Evolutionary conservation across 2,329 filamentous ascomycete genomes (phyloP).

Genomic region (Colletotrichum gigasporum): DNA sequence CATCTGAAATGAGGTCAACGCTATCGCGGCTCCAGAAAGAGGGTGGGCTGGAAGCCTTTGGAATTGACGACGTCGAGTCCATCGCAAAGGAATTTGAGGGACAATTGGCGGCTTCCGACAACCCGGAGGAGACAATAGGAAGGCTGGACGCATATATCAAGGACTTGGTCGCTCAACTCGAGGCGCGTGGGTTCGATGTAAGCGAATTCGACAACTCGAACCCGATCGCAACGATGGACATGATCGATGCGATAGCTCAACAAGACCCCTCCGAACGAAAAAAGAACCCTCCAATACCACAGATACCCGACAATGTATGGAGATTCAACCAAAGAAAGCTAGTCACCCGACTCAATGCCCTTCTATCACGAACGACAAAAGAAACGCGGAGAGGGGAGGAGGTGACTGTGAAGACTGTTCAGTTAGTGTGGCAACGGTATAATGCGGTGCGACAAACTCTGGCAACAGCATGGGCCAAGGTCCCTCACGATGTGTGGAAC

Average conservation of each 20-base stretch:
- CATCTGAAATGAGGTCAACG: conserved; percentile 37
- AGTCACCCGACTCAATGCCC: conserved; percentile 46
- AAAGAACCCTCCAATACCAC: conserved; percentile 36
- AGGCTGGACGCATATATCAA: conserved; percentile 47
- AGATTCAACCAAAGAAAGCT: conserved; percentile 49
- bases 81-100: conserved; percentile 42
- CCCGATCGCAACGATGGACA: conserved; percentile 22
- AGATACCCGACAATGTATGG: conserved; percentile 48
- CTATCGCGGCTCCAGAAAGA: conserved; percentile 39
- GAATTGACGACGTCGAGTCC: conserved; percentile 57
- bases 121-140: conserved; percentile 46
- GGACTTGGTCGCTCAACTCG: conserved; percentile 39
- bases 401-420: conserved; percentile 44
- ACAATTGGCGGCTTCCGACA: conserved; percentile 33
- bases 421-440: conserved; percentile 60
- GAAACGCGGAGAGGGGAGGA: conserved; percentile 38
- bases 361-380: conserved; percentile 40
- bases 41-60: conserved; percentile 40
- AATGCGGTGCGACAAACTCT: conserved; percentile 55
- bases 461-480: conserved; percentile 56
- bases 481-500: conserved; percentile 71
- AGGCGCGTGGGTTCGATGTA: conserved; percentile 23
- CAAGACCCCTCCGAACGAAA: conserved; percentile 33
- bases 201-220: conserved; percentile 25
- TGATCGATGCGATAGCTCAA: conserved; percentile 26